phyloP scores from a whole-genome alignment of 148 eudicot species.

The Rhododendron henanense region DNA sequence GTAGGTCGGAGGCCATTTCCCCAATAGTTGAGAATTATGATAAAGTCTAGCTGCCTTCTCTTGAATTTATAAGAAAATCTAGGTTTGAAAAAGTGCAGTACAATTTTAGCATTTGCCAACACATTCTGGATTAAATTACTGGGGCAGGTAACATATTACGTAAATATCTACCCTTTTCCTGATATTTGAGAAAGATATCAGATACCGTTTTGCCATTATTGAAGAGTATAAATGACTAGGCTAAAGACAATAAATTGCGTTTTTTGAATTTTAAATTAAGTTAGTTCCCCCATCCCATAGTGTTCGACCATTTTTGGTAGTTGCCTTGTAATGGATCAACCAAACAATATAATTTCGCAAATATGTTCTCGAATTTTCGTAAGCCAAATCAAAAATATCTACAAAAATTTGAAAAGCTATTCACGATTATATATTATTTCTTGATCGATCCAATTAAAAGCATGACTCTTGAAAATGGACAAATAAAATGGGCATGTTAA shows the following conservation, averaged over 20 bases:
- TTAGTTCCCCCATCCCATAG: neutral
- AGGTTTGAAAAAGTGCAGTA: neutral
- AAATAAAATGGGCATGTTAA: neutral
- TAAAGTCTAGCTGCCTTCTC: neutral
- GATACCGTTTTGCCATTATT: neutral
- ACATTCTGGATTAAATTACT: neutral
- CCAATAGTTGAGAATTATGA: neutral
- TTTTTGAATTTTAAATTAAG: neutral
- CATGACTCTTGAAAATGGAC: neutral
- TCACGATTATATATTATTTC: neutral
- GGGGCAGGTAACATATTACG: neutral
- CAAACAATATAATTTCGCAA: neutral
- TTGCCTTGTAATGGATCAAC: neutral
- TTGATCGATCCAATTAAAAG: neutral
- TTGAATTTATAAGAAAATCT: constrained; percentile 5
- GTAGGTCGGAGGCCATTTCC: neutral
- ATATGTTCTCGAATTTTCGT: neutral
- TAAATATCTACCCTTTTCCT: neutral
- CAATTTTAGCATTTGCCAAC: neutral
- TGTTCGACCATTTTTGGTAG: neutral
- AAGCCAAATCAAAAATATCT: neutral
- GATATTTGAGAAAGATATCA: neutral
- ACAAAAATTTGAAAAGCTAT: neutral
- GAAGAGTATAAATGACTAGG: neutral
- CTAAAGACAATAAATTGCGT: neutral